Evolutionary conservation across 345 rosid species (phyloP), one percentile per base, ranked within the genome.

Genomic region (Brassica incana): DNA sequence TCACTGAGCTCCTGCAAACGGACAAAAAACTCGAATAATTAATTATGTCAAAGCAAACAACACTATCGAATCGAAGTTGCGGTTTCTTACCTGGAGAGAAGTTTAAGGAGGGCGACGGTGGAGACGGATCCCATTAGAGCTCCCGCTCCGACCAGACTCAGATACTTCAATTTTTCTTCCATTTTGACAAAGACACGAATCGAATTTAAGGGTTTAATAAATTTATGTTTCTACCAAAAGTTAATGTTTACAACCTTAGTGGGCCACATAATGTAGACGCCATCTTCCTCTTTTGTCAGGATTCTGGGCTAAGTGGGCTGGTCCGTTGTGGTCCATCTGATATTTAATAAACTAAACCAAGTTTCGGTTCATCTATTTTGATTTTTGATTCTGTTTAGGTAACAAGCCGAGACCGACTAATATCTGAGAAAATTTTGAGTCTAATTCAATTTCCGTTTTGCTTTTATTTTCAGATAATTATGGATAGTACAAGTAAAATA

Each of bases 91-190:
- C 93, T 81, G 58, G 86, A 77, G 77, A 90, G 83, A 78, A 87
- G 89, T 71, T 90, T 90, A 54, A 88, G 85, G 48, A 92, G 85
- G 64, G 80, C 65, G 60, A 87, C 38, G 16, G 93, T 90, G 29
- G 97, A 90, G 76, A 84, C 71, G 12, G 90, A 89, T 72, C 98
- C 97, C 23, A 90, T 64, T 14, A 90, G 73, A 68, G 92, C 93
- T 76, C 98, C 98, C 78, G 85, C 92, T 63, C 93, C 98, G 27
- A 91, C 77, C 76, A 88, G 77, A 43, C 77, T 83, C 75, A 87
- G 36, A 59, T 70, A 78, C 86, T 90, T 91, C 6, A 85, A 64
- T 83, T 82, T 91, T 77, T 83, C 90, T 73, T 85, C 89, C 98
- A 91, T 52, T 35, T 11, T 91, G 25, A 56, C 72, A 74, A 64